Percentiles rank a stretch among this genome's conserved stretches.
These are phyloP conservation scores for Craterostigma plantagineum DNA, from an alignment of 257 asterid species.

Conservation along the genomic window DNA sequence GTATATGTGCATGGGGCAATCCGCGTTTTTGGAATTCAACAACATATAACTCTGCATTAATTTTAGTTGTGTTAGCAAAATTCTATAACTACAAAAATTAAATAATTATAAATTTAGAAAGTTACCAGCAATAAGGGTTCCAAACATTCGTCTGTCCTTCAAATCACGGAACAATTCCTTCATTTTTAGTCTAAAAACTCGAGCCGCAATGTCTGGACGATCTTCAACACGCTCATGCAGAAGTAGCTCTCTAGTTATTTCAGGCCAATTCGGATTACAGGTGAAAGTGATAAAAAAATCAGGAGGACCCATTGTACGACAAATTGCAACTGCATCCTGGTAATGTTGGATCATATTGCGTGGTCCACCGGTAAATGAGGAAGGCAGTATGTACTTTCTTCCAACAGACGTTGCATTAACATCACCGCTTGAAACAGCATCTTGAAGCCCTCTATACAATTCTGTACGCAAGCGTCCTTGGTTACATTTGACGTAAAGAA, in stretches of 20 bases:
- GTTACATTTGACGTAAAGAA: background rate
- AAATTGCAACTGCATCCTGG: background rate
- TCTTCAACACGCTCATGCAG: background rate
- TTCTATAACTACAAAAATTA: background rate
- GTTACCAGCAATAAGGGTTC: background rate
- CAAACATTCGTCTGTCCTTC: background rate
- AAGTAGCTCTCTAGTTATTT: background rate
- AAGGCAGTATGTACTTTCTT: background rate
- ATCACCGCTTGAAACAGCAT: background rate
- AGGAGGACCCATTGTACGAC: background rate
- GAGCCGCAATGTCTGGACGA: background rate
- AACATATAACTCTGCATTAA: constrained; percentile 4
- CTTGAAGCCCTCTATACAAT: background rate
- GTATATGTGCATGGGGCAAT: constrained; percentile 3
- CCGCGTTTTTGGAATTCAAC: constrained; percentile 8
- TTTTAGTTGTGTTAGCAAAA: no score
- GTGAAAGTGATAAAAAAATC: background rate
- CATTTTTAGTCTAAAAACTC: background rate
- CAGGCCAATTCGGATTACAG: constrained; percentile 4
- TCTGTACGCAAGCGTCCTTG: background rate
- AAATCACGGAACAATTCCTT: background rate
- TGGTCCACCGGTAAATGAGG: background rate
- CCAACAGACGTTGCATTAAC: background rate
- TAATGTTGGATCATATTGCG: background rate
- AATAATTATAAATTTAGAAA: background rate